Base-by-base conservation (phyloP, 495 filamentous ascomycete genomes). In the Lineolata rhizophorae region DNA sequence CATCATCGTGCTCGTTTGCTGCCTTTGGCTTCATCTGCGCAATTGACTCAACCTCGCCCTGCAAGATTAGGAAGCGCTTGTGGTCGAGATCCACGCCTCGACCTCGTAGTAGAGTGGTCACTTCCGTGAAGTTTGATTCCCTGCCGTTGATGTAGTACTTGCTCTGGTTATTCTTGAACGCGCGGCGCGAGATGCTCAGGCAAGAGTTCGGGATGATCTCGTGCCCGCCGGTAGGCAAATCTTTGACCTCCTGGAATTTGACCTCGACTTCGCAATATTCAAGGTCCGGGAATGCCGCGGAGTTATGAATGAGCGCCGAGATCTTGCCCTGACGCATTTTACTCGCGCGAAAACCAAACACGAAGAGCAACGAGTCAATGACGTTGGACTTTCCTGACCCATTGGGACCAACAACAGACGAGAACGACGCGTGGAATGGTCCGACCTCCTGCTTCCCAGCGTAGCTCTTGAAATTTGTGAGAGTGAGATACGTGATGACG, bases 261-360 rank as follows among this genome's bases (percentile, higher is more conserved):
- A 97, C 87, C 39, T 84, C 76, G 4, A 97, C 87, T 52, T 95
- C 90, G 52, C 87, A 97, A 46, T 69, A 70, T 27, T 81, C 75
- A 4, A 95, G 58, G 37, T 92, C 62, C 1, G 90, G 82, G 39
- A 72, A 70, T 22, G 73, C 64, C 1, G 83, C 82, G 20, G 85
- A 94, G 50, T 93, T 95, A 49, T 97, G 87, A 36, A 97, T 95
- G 38, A 97, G 54, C 13, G 87, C 87, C 2, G 87, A 95, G 24
- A 97, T 84, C 56, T 97, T 97, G 46, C 87, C 90, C 51, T 97
- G 87, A 45, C 87, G 64, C 87, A 97, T 97, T 57, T 97, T 97
- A 60, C 85, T 95, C 16, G 87, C 87, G 30, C 87, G 73, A 56
- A 97, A 97, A 26, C 87, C 87, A 42, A 97, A 97, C 15, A 97